Conservation (phyloP, 345 rosid genomes). For the Pseudoturritis turrita region DNA sequence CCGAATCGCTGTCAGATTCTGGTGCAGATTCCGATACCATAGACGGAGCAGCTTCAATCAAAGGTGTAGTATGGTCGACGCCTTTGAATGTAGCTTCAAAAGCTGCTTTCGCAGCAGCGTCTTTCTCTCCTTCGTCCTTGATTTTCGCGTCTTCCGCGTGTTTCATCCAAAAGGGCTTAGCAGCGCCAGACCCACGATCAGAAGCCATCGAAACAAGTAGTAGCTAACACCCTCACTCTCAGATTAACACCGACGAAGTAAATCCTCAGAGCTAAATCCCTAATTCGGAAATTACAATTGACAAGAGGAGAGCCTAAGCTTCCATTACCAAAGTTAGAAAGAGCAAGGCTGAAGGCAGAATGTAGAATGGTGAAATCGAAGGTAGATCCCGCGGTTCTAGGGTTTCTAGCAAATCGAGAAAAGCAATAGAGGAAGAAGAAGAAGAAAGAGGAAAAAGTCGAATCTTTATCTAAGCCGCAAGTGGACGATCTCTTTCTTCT, state of each 20-base stretch:
- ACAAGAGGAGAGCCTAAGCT: constrained; percentile 5
- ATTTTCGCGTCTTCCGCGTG: constrained; percentile 95
- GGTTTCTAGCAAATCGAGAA: constrained; percentile 25
- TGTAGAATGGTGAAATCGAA: constrained; percentile 7
- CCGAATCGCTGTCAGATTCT: constrained; percentile 65
- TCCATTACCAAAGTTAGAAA: constrained; percentile 3
- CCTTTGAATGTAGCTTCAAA: constrained; percentile 93
- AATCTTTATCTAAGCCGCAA: constrained; percentile 13
- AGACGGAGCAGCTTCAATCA: constrained; percentile 43
- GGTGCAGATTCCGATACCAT: constrained; percentile 41
- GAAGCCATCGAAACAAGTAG: constrained; percentile 39
- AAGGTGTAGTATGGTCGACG: constrained; percentile 40
- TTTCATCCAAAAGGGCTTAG: constrained; percentile 89
- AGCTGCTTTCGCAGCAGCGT: constrained; percentile 94
- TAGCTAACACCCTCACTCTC: neutral
- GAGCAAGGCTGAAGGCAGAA: neutral
- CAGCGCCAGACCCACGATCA: constrained; percentile 37
- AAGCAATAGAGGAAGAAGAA: neutral
- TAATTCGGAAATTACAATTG: neutral
- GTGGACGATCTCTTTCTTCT: constrained; percentile 1
- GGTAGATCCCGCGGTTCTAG: constrained; percentile 7
- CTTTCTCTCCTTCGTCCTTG: constrained; percentile 85
- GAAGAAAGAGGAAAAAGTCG: neutral
- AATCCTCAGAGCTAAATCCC: neutral
- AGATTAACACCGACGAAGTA: neutral